phyloP scores from a whole-genome alignment of 2,329 filamentous ascomycete species.

The Talaromyces sp. region DNA sequence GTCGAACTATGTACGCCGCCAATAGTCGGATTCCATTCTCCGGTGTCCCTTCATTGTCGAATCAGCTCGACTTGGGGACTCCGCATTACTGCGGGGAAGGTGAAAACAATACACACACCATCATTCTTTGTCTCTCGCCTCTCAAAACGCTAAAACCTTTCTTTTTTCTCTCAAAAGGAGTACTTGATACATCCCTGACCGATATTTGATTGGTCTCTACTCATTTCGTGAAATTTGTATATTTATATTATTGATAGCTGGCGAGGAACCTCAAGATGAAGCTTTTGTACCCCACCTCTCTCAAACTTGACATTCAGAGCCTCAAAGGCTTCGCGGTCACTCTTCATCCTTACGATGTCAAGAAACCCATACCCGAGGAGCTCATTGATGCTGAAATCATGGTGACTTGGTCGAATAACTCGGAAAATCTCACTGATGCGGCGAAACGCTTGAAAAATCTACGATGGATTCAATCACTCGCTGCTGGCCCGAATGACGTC shows the following conservation, averaged over 20 bases:
- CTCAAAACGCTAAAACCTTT: not conserved
- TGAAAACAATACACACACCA: not conserved
- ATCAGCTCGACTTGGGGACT: not conserved
- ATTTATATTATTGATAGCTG: not conserved
- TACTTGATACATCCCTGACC: not conserved
- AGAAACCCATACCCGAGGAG: slow-evolving; percentile 53
- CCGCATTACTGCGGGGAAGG: slow-evolving; percentile 1
- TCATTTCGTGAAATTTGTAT: not conserved
- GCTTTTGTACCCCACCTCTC: slow-evolving; percentile 64
- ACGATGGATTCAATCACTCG: slow-evolving; percentile 64
- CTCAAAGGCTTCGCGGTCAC: slow-evolving; percentile 58
- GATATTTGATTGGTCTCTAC: not conserved
- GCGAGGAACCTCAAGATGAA: slow-evolving; percentile 41
- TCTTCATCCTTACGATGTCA: slow-evolving; percentile 60
- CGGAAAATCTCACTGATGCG: slow-evolving; percentile 58
- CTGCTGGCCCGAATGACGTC: slow-evolving; percentile 64
- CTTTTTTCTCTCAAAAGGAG: not conserved
- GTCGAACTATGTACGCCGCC: not conserved
- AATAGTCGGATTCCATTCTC: not conserved
- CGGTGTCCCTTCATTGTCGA: not conserved
- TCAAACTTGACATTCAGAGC: slow-evolving; percentile 53
- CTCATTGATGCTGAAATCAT: slow-evolving; percentile 59
- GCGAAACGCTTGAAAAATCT: slow-evolving; percentile 54
- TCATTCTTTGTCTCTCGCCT: not conserved
- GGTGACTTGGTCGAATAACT: slow-evolving; percentile 60